Evolutionary conservation across 1,284 basidiomycete species (phyloP).

Genomic region (Trametes polyzona): DNA sequence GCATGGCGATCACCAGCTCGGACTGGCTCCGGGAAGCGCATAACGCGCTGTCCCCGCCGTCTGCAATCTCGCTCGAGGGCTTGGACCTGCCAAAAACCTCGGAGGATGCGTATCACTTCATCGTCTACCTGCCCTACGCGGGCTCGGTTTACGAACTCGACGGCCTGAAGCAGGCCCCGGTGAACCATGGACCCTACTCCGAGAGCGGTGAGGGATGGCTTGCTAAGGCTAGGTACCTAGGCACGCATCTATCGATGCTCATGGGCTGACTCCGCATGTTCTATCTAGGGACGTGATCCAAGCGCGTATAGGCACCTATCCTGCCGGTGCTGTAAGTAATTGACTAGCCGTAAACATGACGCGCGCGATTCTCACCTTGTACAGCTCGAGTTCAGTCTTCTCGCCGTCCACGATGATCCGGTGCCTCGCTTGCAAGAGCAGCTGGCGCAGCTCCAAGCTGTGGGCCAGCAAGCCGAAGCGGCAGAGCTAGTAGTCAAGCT

Average conservation of each 20-base stretch:
- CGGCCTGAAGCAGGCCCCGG: slow-evolving; percentile 77
- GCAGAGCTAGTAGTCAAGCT: slow-evolving; percentile 64
- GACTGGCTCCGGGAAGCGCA: slow-evolving; percentile 86
- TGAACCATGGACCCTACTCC: slow-evolving; percentile 76
- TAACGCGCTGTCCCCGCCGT: slow-evolving; percentile 89
- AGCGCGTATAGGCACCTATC: slow-evolving; percentile 85
- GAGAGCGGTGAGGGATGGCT: slow-evolving; percentile 81
- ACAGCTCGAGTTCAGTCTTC: slow-evolving; percentile 89
- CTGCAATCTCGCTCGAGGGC: slow-evolving; percentile 79
- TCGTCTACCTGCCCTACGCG: slow-evolving; percentile 85
- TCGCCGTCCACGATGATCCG: slow-evolving; percentile 83
- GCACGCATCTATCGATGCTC: not conserved
- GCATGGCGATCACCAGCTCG: slow-evolving; percentile 85
- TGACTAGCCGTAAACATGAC: too few relatives aligned
- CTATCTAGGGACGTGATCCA: slow-evolving; percentile 76
- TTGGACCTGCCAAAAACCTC: slow-evolving; percentile 68
- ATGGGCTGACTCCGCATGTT: too few relatives aligned
- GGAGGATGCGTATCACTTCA: slow-evolving; percentile 94
- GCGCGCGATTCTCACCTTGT: slow-evolving; percentile 1
- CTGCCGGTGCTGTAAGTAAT: slow-evolving; percentile 73
- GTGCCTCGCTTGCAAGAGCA: slow-evolving; percentile 67
- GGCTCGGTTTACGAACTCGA: slow-evolving; percentile 91
- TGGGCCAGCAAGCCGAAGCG: slow-evolving; percentile 48
- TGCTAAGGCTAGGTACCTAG: slow-evolving; percentile 66
- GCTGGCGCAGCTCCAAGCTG: slow-evolving; percentile 50